Evolutionary conservation across 805 yeast genomes (phyloP).

Genomic region (Kodamaea laetipori): DNA sequence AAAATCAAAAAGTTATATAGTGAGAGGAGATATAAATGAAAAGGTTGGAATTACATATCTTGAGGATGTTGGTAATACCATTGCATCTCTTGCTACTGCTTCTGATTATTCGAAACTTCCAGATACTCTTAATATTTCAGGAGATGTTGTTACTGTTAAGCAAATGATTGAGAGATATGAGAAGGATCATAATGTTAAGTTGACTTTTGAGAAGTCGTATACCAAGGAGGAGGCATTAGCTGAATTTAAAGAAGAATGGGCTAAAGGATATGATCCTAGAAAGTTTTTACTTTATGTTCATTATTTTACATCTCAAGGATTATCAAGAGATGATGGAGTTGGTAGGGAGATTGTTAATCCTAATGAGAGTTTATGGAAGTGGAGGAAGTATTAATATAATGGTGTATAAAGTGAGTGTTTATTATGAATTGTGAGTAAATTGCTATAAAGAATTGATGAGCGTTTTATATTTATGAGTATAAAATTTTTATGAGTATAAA

Average conservation of each 20-base stretch:
- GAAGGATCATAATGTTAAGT: conserved; percentile 33
- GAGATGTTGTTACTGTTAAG: conserved; percentile 41
- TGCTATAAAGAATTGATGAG: too few species aligned
- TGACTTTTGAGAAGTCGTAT: conserved; percentile 14
- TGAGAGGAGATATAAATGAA: conserved; percentile 42
- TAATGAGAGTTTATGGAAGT: conserved; percentile 43
- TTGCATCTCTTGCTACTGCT: conserved; percentile 19
- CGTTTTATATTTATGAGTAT: too few species aligned
- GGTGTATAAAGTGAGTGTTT: background rate
- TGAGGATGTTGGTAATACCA: conserved; percentile 21
- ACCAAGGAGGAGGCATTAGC: conserved; percentile 29
- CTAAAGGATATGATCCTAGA: conserved; percentile 28
- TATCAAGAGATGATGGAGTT: conserved; percentile 29
- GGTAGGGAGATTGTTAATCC: conserved; percentile 49
- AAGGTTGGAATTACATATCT: conserved; percentile 37
- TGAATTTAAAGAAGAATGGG: conserved; percentile 30
- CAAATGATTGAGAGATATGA: conserved; percentile 46
- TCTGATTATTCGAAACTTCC: conserved; percentile 42
- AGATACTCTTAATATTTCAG: conserved; percentile 43
- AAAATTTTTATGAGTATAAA: too few species aligned
- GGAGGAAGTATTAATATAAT: conserved; percentile 29
- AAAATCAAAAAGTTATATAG: conserved; percentile 33
- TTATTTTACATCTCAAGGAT: conserved; percentile 35
- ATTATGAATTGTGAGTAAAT: too few species aligned
- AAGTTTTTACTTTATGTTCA: conserved; percentile 42